These are phyloP conservation scores for Trichosporon inkin DNA, from an alignment of 1,284 basidiomycete genomes.

Conservation along the genomic window DNA sequence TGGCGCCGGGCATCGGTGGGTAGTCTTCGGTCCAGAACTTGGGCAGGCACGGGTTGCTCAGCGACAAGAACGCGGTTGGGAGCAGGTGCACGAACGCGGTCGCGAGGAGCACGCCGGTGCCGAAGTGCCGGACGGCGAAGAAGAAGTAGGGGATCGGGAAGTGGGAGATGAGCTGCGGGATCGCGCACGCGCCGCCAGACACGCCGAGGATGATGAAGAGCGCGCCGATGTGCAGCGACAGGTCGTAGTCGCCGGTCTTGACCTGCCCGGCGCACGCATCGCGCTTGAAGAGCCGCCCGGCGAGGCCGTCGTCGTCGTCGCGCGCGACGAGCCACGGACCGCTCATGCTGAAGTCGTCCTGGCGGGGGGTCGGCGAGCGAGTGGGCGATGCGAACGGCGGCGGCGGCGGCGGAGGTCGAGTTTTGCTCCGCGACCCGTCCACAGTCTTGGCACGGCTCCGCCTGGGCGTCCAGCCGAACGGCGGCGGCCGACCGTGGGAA, in stretches of 20 bases:
- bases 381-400: no score
- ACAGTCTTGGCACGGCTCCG: no score
- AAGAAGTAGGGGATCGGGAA: slow-evolving; percentile 7
- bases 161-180: not conserved
- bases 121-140: slow-evolving; percentile 8
- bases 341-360: no score
- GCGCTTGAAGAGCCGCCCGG: slow-evolving; percentile 1
- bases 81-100: slow-evolving; percentile 9
- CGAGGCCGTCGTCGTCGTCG: no score
- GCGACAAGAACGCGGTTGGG: slow-evolving; percentile 1
- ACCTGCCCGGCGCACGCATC: slow-evolving; percentile 8
- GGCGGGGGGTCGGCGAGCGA: no score
- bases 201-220: slow-evolving; percentile 13
- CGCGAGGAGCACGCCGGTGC: slow-evolving; percentile 8
- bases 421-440: no score
- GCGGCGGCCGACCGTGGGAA: no score
- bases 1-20: slow-evolving; percentile 5
- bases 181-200: slow-evolving; percentile 1
- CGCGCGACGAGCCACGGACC: no score
- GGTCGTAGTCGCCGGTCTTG: slow-evolving; percentile 1
- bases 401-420: no score
- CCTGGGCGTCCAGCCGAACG: no score
- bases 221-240: not conserved
- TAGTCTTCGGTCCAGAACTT: slow-evolving; percentile 11
- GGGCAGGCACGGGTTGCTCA: slow-evolving; percentile 9